Percentiles rank a stretch among this genome's conserved stretches.
Conservation (phyloP, 306 rosid genomes). For the Cicer yamashitae region DNA sequence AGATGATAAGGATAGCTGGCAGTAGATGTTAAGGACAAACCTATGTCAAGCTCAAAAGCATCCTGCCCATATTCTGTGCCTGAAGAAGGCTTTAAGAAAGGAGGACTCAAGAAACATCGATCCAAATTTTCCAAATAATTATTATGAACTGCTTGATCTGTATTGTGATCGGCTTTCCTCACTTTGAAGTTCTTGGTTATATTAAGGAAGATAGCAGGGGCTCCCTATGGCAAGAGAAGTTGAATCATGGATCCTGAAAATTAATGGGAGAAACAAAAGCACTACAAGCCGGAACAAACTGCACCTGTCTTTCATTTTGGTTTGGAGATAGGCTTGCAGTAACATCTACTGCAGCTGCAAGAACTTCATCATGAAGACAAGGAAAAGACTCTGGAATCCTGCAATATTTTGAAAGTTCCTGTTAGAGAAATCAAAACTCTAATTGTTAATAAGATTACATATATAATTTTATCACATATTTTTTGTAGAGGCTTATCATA, state of each 20-base stretch:
- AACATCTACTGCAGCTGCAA: slow-evolving; percentile 69
- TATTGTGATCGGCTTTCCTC: slow-evolving; percentile 46
- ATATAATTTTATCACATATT: neutral
- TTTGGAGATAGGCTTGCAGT: slow-evolving; percentile 49
- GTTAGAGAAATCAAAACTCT: slow-evolving; percentile 17
- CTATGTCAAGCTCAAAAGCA: slow-evolving; percentile 63
- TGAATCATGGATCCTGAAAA: slow-evolving; percentile 34
- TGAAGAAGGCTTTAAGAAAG: slow-evolving; percentile 72
- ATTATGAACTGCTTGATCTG: slow-evolving; percentile 46
- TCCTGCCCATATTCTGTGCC: slow-evolving; percentile 50
- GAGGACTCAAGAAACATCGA: slow-evolving; percentile 78
- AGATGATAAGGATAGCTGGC: slow-evolving; percentile 1
- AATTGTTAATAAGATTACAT: slow-evolving; percentile 26
- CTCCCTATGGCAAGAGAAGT: slow-evolving; percentile 58
- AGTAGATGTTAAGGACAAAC: slow-evolving; percentile 52
- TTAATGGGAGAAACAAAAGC: slow-evolving; percentile 36
- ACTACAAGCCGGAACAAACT: slow-evolving; percentile 45
- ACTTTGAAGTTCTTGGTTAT: slow-evolving; percentile 56
- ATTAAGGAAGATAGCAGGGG: slow-evolving; percentile 53
- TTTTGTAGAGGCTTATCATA: slow-evolving; percentile 27
- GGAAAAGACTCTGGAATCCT: slow-evolving; percentile 77
- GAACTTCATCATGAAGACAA: slow-evolving; percentile 78
- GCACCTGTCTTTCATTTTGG: slow-evolving; percentile 67
- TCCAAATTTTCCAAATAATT: slow-evolving; percentile 52
- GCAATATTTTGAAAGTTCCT: slow-evolving; percentile 38